A percentile compares a stretch with the other conserved stretches of the same genome.
These are phyloP conservation scores for Ensete glaucum DNA, from an alignment of 176 grass and related monocot genomes.

Conservation along the genomic window DNA sequence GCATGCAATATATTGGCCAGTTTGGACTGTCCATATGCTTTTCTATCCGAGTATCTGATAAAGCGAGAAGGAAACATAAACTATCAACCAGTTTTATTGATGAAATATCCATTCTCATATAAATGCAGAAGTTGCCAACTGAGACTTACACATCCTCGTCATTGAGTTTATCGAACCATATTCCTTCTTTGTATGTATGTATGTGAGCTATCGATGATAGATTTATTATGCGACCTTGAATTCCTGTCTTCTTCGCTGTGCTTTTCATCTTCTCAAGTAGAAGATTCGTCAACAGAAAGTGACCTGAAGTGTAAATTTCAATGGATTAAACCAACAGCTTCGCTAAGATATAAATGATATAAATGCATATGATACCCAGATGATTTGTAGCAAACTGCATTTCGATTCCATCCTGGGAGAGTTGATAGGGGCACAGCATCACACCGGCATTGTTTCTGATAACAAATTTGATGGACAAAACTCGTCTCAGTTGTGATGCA, in stretches of 20 bases:
- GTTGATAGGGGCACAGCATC: conserved; percentile 87
- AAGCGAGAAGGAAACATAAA: conserved; percentile 16
- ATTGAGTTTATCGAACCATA: conserved; percentile 64
- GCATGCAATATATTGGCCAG: conserved; percentile 86
- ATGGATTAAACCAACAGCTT: no score
- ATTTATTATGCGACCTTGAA: conserved; percentile 83
- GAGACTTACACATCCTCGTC: conserved; percentile 48
- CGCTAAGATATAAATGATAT: background rate
- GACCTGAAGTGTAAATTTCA: conserved; percentile 41
- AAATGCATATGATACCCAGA: conserved; percentile 47
- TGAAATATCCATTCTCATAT: background rate
- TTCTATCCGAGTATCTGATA: conserved; percentile 79
- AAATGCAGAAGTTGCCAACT: background rate
- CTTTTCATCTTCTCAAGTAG: conserved; percentile 86
- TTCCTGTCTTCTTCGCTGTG: conserved; percentile 51
- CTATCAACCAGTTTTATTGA: background rate
- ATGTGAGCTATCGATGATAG: conserved; percentile 77
- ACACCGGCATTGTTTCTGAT: conserved; percentile 94
- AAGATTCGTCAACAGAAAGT: conserved; percentile 85
- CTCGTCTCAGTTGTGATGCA: no score
- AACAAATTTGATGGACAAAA: background rate
- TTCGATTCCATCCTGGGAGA: conserved; percentile 83
- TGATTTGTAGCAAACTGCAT: conserved; percentile 94
- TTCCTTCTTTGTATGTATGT: conserved; percentile 64
- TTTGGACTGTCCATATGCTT: conserved; percentile 91